Evolutionary conservation across 2,329 filamentous ascomycete species (phyloP).

Genomic region (Elsinoe batatas): DNA sequence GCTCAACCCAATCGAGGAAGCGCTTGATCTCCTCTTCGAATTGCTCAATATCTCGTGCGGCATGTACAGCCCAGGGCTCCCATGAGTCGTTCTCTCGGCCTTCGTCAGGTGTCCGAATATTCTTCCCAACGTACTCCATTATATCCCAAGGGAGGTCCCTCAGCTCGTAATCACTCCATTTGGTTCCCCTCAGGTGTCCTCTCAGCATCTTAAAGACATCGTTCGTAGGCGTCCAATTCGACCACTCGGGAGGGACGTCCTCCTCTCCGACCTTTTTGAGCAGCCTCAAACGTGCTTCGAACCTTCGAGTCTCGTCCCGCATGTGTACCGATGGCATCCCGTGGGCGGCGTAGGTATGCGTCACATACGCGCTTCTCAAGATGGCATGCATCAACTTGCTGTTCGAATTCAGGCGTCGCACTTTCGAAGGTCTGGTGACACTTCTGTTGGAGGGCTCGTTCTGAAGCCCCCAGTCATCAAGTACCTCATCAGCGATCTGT

Average conservation of each 20-base stretch:
- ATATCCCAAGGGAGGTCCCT: neutral
- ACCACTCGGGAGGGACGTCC: neutral
- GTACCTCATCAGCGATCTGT: no score
- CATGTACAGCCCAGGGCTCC: neutral
- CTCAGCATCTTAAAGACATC: neutral
- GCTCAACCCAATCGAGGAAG: conserved; percentile 37
- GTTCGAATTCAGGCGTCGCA: no score
- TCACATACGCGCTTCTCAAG: no score
- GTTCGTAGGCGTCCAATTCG: neutral
- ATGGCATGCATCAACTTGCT: no score
- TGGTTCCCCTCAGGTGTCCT: neutral
- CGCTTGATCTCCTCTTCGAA: conserved; percentile 36
- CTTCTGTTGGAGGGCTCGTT: no score
- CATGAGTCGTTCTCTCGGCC: neutral
- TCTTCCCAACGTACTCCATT: neutral
- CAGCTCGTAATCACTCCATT: neutral
- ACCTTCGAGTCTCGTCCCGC: neutral
- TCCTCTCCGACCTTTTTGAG: neutral
- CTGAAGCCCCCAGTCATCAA: no score
- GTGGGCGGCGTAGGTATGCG: no score
- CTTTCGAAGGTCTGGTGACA: no score
- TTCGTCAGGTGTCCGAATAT: neutral
- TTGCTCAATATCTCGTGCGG: conserved; percentile 25
- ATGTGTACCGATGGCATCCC: neutral
- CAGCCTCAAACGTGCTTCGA: neutral